phyloP scores from a whole-genome alignment of 768 basidiomycete genomes.

The Cystobasidium ongulense region DNA sequence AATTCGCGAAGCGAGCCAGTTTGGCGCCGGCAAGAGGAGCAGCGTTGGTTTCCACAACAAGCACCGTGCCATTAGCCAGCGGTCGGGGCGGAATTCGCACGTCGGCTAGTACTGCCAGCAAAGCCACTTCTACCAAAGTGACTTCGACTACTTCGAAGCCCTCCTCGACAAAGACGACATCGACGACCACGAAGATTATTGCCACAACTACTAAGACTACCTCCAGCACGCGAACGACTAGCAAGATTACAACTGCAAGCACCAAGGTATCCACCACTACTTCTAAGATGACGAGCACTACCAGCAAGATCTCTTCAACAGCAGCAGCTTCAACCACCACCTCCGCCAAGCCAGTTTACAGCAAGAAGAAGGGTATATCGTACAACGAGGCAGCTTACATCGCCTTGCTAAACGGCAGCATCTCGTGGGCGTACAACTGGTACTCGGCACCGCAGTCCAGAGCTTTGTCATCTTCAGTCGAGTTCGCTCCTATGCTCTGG shows the following conservation, averaged over 20 bases:
- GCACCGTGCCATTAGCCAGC: background rate
- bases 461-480: slow-evolving; percentile 3
- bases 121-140: background rate
- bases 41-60: background rate
- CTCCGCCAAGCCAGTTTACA: background rate
- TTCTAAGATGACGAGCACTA: slow-evolving; percentile 1
- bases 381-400: slow-evolving; percentile 12
- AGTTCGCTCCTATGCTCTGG: slow-evolving; percentile 36
- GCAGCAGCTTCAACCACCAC: background rate
- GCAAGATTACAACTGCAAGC: background rate
- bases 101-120: background rate
- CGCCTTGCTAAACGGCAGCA: background rate
- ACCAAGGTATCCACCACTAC: background rate
- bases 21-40: background rate
- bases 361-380: slow-evolving; percentile 31
- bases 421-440: slow-evolving; percentile 36
- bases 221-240: background rate
- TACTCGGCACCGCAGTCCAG: background rate
- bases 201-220: background rate
- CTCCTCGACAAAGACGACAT: background rate
- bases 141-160: background rate
- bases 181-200: background rate
- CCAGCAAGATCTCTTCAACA: background rate
- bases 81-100: background rate
- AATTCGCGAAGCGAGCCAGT: background rate